Base-by-base conservation (phyloP, 768 basidiomycete species). In the Auricularia heimuer region DNA sequence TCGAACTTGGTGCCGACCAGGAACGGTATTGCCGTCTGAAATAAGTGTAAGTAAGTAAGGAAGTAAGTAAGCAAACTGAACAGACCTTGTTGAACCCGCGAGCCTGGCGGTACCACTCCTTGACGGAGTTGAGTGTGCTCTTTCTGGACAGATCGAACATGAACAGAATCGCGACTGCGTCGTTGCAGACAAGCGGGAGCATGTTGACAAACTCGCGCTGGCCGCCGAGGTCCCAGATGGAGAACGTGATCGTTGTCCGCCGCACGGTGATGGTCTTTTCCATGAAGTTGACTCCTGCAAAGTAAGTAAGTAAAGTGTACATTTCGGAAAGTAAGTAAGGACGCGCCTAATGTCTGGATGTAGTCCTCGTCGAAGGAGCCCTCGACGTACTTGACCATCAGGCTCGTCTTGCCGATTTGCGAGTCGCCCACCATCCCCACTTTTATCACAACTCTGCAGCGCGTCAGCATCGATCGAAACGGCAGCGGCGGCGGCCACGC, bases 351-450 rank as follows among this genome's bases (percentile, higher is more conserved):
- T 79, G 96, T 98, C 85, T 98, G 96, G 75, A 99, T 98, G 80
- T 98, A 98, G 76, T 98, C 96, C 81, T 96, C 94, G 77, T 97
- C 94, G 76, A 96, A 97, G 77, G 90, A 93, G 63, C 96, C 96
- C 79, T 99, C 96, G 67, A 98, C 95, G 73, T 98, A 98, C 80
- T 98, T 98, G 77, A 98, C 95, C 96, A 98, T 98, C 75, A 98
- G 82, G 77, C 92, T 94, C 68, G 96, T 98, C 84, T 98, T 98
- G 70, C 96, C 95, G 73, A 98, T 98, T 81, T 98, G 96, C 72
- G 93, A 94, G 80, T 99, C 96, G 62, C 97, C 97, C 58, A 99
- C 94, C 96, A 99, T 99, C 65, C 96, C 96, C 62, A 99, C 96
- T 77, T 99, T 98, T 76, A 97, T 91, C 63, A 96, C 94, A 71